These are phyloP conservation scores for Boletus sp. DNA, from an alignment of 1,284 basidiomycete species.

Conservation along the genomic window DNA sequence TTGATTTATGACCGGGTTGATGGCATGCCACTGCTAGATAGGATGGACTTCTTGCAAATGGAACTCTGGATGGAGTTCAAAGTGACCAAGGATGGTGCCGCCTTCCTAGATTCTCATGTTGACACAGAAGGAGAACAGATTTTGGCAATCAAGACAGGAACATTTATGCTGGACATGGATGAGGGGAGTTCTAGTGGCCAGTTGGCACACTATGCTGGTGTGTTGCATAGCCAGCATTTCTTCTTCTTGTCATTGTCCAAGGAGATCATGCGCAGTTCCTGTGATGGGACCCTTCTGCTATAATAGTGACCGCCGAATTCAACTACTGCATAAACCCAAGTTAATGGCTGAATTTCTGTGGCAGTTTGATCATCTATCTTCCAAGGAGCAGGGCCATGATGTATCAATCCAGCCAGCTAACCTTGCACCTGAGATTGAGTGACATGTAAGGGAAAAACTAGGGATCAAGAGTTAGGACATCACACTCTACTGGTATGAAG, in stretches of 20 bases:
- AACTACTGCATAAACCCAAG: conserved; percentile 12
- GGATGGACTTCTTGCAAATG: not conserved
- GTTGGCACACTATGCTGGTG: conserved; percentile 14
- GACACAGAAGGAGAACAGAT: not conserved
- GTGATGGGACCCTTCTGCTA: conserved; percentile 30
- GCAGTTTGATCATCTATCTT: conserved; percentile 13
- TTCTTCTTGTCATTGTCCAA: conserved; percentile 20
- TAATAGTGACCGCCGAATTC: conserved; percentile 24
- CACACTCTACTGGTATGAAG: not conserved
- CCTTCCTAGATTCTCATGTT: not conserved
- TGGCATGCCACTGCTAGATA: not conserved
- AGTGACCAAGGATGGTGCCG: not conserved
- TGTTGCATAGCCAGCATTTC: conserved; percentile 17
- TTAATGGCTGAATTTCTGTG: conserved; percentile 25
- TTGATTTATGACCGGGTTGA: not conserved
- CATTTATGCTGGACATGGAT: not conserved
- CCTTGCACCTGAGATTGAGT: not conserved
- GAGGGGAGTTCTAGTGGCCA: not conserved
- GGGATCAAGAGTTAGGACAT: not conserved
- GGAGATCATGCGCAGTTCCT: conserved; percentile 23
- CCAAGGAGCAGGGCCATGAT: conserved; percentile 10
- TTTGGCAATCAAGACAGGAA: not conserved
- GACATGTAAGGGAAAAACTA: not conserved
- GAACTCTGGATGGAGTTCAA: conserved; percentile 3
- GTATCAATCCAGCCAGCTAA: not conserved